Evolutionary conservation across 345 rosid genomes (phyloP), one percentile per base, ranked within the genome.

Genomic region (Citropsis articulata): DNA sequence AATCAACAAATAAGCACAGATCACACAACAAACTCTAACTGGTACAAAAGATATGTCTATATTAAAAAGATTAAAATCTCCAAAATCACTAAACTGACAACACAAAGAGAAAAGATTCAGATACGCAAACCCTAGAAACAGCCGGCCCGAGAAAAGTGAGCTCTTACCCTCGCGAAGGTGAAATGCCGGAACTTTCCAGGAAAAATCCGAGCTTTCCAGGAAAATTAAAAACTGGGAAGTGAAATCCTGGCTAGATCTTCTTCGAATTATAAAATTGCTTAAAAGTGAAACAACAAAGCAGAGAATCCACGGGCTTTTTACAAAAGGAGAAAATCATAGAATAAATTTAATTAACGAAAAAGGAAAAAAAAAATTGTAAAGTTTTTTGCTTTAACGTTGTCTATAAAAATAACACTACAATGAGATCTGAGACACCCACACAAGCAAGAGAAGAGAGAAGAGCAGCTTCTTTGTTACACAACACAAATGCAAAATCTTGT

Each of bases 221-320:
- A 72, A 36, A 57, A 36, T 3, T 1, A 30, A 31, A 31, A 21
- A 66, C 27, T 31, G 36, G 50, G 50, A 45, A 72, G 25, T 45
- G 24, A 24, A 73, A 25, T 60, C 9, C 35, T 18, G 24, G 66
- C 66, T 36, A 73, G 67, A 73, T 73, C 76, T 73, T 60, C 56
- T 73, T 19, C 30, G 53, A 57, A 72, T 14, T 72, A 72, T 24
- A 60, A 57, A 25, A 73, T 27, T 59, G 66, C 33, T 21, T 33
- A 30, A 71, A 55, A 70, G 73, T 69, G 28, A 28, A 50, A 45
- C 18, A 4, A 7, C 53, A 59, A 10, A 62, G 22, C 62, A 59
- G 76, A 73, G 66, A 73, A 59, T 36, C 75, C 66, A 59, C 76
- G 2, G 55, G 16, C 66, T 35, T 72, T 69, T 72, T 24, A 36